Percentiles rank a stretch among this genome's conserved stretches.
phyloP scores from a whole-genome alignment of 495 filamentous ascomycete species.

The Lindgomyces ingoldianus region DNA sequence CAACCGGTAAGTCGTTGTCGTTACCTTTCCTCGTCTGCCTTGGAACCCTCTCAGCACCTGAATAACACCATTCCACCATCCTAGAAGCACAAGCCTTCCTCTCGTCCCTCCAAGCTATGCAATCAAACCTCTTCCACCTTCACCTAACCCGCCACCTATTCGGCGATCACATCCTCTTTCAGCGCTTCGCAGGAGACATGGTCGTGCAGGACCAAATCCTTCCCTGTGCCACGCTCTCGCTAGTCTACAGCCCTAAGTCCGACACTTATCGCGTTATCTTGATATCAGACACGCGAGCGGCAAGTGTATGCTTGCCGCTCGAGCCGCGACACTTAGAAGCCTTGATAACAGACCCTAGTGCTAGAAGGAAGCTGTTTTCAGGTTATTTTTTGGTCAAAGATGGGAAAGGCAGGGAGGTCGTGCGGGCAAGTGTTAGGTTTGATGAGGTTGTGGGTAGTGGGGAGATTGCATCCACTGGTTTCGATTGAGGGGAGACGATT shows the following conservation, averaged over 20 bases:
- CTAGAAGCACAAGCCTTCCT: neutral
- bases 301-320: neutral
- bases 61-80: neutral
- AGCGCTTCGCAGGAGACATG: neutral
- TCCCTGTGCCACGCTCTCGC: neutral
- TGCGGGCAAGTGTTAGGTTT: neutral
- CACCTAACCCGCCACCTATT: slow-evolving; percentile 1
- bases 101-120: neutral
- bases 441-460: neutral
- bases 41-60: neutral
- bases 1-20: neutral
- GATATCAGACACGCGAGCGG: neutral
- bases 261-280: neutral
- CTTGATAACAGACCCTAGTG: neutral
- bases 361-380: neutral
- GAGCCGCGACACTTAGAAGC: neutral
- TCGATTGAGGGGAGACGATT: neutral
- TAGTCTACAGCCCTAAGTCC: neutral
- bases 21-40: no score
- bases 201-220: neutral
- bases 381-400: neutral
- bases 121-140: neutral
- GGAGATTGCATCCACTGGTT: neutral
- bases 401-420: neutral
- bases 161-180: neutral